A percentile compares a stretch with the other conserved stretches of the same genome.
These are phyloP conservation scores for Hyphopichia pseudoburtonii DNA, from an alignment of 1,139 yeast genomes.

Conservation along the genomic window DNA sequence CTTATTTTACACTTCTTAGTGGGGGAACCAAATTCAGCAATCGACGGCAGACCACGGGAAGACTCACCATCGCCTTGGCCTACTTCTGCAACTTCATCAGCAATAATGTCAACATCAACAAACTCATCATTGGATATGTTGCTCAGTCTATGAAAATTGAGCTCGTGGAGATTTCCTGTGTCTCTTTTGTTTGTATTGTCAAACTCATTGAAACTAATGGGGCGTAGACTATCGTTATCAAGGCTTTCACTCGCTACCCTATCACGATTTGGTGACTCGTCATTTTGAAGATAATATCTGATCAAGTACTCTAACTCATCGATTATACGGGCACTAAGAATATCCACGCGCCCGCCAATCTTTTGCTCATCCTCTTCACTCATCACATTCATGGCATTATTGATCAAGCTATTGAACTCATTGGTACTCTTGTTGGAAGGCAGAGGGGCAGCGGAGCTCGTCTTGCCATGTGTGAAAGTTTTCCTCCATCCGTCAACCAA, in stretches of 20 bases:
- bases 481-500: slow-evolving; percentile 46
- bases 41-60: not conserved
- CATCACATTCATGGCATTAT: slow-evolving; percentile 8
- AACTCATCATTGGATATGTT: slow-evolving; percentile 15
- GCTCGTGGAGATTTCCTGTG: not conserved
- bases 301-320: slow-evolving; percentile 63
- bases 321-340: slow-evolving; percentile 74
- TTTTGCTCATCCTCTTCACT: slow-evolving; percentile 14
- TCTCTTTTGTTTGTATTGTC: not conserved
- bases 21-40: slow-evolving; percentile 4
- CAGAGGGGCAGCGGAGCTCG: slow-evolving; percentile 6
- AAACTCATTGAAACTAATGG: slow-evolving; percentile 4
- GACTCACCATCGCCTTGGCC: not conserved
- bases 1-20: slow-evolving; percentile 2
- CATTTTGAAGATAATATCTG: slow-evolving; percentile 31
- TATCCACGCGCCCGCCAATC: slow-evolving; percentile 57
- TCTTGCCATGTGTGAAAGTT: slow-evolving; percentile 17
- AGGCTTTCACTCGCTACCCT: too few species aligned
- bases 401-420: slow-evolving; percentile 5
- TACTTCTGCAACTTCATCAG: slow-evolving; percentile 3
- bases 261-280: slow-evolving; percentile 7
- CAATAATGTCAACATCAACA: slow-evolving; percentile 11
- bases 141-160: not conserved
- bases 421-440: not conserved
- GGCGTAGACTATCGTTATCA: slow-evolving; percentile 10